Base-by-base conservation (phyloP, 108 stramenopile genomes). In the Stephanodiscus triporus region DNA sequence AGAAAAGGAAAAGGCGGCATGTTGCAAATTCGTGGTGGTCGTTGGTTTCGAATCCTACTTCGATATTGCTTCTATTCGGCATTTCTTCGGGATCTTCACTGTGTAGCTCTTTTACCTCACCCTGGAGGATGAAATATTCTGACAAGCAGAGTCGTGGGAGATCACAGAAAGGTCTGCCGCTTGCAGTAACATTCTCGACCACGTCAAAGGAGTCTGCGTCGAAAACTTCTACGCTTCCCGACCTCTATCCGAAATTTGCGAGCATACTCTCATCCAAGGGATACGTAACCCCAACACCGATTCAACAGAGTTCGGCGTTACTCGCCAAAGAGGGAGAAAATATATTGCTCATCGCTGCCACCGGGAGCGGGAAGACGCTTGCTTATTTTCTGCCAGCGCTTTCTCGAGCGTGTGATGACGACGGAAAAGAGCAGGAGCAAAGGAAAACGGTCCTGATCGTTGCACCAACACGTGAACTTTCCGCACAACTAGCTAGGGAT, bases 231-330 rank as follows among this genome's bases (percentile, higher is more conserved):
- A 24, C 63, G 9, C 54, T 77, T 7, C 76, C 76, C 51, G 20
- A 38, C 11, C 51, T 77, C 2, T 84, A 78, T 71, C 86, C 86
- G 23, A 60, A 63, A 27, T 73, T 86, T n/a, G 43, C 82, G 7
- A 34, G 26, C 42, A 66, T 69, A 29, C 55, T 86, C n/a, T 32
- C 29, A 17, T 20, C 57, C 17, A 66, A 70, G 38, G 83, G 83
- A 53, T 86, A 66, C 37, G 59, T 68, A 17, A 70, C 77, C 1
- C 86, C 86, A 11, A 86, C 86, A 16, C 86, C 86, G 24, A 86
- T 86, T 48, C 86, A 86, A 67, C 54, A 34, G 38, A 64, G 56
- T 48, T 86, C 86, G 9, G 76, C 80, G 5, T 10, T 20, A 43
- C 68, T 66, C 26, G 80, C 86, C 1, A 77, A 32, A n/a, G 58